A percentile compares a stretch with the other conserved stretches of the same genome.
phyloP scores from a whole-genome alignment of 2,329 filamentous ascomycete genomes.

The Trichoderma gracile region DNA sequence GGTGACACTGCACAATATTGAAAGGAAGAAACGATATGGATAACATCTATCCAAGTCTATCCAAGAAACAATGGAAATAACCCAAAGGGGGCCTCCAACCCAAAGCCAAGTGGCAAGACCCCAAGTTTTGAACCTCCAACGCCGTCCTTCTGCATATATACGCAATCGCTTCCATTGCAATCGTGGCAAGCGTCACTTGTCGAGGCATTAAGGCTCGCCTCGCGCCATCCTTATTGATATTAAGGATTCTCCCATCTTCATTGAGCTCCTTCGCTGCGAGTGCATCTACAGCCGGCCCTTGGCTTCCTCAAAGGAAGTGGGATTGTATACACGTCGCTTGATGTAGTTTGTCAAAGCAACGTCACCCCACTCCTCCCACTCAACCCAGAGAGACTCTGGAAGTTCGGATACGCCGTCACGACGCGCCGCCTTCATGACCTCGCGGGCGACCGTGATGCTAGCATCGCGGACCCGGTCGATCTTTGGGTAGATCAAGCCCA shows the following conservation, averaged over 20 bases:
- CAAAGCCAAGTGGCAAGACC: neutral
- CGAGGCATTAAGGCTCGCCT: neutral
- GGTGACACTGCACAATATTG: neutral
- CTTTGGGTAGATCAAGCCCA: constrained; percentile 85
- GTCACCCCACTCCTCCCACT: constrained; percentile 72
- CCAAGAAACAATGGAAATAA: constrained; percentile 1
- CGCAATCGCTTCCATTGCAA: neutral
- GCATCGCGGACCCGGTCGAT: constrained; percentile 92
- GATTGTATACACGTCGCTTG: constrained; percentile 62
- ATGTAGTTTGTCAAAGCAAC: constrained; percentile 62
- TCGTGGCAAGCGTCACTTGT: constrained; percentile 12
- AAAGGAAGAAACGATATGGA: constrained; percentile 6
- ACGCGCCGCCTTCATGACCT: constrained; percentile 91
- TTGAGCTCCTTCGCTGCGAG: neutral
- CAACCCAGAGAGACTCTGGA: constrained; percentile 67
- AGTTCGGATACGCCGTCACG: constrained; percentile 73
- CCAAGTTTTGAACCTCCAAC: constrained; percentile 5
- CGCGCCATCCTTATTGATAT: neutral
- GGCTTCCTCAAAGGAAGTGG: constrained; percentile 46
- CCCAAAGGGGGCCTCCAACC: neutral
- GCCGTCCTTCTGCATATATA: constrained; percentile 15
- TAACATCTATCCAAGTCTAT: neutral
- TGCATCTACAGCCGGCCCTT: constrained; percentile 37
- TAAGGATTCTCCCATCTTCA: neutral
- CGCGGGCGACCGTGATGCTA: constrained; percentile 79